phyloP scores from a whole-genome alignment of 169 alveolate genomes.

The Neospora caninum region DNA sequence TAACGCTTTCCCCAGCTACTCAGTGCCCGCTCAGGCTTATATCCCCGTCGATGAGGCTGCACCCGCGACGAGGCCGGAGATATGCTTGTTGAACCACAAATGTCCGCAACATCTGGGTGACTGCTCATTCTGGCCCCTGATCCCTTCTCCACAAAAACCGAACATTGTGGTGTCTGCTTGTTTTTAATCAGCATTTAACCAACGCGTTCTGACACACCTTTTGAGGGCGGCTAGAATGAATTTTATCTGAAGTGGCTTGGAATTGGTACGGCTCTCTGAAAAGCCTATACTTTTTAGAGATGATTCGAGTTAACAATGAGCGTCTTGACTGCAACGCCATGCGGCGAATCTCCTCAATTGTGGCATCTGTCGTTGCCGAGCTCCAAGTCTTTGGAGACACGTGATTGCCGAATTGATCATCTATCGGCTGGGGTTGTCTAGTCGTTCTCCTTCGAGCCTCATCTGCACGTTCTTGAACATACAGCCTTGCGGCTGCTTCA shows the following conservation, averaged over 20 bases:
- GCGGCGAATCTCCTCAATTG: slow-evolving; percentile 38
- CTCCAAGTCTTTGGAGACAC: not conserved
- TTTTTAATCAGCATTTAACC: no score
- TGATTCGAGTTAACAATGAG: not conserved
- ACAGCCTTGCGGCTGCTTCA: not conserved
- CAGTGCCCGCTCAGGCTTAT: no score
- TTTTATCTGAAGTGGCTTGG: slow-evolving; percentile 46
- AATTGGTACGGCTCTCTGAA: not conserved
- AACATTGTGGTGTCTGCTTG: no score
- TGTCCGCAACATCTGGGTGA: no score
- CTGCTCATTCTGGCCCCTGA: no score
- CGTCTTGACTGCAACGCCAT: slow-evolving; percentile 36
- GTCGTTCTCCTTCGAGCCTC: not conserved
- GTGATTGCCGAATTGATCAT: not conserved
- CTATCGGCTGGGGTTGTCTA: not conserved
- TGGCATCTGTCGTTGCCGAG: slow-evolving; percentile 34
- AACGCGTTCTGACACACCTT: slow-evolving; percentile 20
- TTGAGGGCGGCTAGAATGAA: slow-evolving; percentile 30
- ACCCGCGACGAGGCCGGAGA: no score
- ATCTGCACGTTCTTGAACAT: not conserved
- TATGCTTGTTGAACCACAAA: no score
- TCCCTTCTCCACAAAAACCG: no score
- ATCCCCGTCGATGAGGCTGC: no score
- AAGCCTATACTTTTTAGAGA: not conserved
- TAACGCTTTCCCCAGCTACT: no score